phyloP scores from a whole-genome alignment of 805 yeast species.

The Suhomyces sp. region DNA sequence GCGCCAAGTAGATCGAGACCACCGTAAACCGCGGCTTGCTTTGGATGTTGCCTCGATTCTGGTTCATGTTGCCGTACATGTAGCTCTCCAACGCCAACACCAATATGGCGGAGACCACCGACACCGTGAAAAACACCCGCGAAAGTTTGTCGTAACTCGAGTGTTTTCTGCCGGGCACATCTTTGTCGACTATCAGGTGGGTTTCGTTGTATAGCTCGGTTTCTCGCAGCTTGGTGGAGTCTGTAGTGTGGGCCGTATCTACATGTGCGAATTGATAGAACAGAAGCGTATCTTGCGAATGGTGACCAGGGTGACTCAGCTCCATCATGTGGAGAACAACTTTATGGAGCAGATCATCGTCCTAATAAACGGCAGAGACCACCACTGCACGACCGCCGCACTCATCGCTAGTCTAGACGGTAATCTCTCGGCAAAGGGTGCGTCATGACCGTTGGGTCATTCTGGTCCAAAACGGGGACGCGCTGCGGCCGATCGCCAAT shows the following conservation, averaged over 20 bases:
- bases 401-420: background rate
- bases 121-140: conserved; percentile 22
- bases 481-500: background rate
- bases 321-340: background rate
- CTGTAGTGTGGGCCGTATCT: background rate
- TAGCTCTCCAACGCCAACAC: conserved; percentile 37
- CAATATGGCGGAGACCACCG: conserved; percentile 32
- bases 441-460: background rate
- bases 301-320: background rate
- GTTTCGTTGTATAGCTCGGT: background rate
- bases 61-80: conserved; percentile 37
- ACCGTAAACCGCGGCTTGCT: conserved; percentile 21
- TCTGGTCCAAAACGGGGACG: background rate
- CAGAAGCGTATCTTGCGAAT: background rate
- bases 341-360: background rate
- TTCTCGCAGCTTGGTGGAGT: background rate
- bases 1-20: conserved; percentile 41
- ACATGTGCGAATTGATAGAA: conserved; percentile 2
- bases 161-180: background rate
- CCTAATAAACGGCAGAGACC: background rate
- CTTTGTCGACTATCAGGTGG: background rate
- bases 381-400: background rate
- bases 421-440: background rate
- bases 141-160: conserved; percentile 6
- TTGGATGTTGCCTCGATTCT: conserved; percentile 23